phyloP scores from a whole-genome alignment of 2,329 filamentous ascomycete genomes.

The Teratosphaeria viscida region DNA sequence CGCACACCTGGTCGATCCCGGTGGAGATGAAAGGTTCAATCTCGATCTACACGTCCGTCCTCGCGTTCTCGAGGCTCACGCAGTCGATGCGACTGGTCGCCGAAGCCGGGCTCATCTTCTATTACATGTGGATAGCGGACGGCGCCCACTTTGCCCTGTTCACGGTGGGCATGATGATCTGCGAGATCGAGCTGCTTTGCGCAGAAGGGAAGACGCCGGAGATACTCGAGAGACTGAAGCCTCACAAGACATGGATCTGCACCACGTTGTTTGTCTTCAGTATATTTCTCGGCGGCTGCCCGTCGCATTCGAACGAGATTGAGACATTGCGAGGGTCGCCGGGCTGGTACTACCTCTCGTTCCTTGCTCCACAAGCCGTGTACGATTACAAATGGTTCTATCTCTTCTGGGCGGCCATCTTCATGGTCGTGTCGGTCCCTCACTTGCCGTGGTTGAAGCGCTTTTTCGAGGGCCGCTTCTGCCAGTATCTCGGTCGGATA shows the following conservation, averaged over 20 bases:
- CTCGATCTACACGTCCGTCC: constrained; percentile 47
- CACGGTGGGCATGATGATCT: constrained; percentile 49
- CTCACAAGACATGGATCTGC: constrained; percentile 42
- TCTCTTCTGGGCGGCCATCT: constrained; percentile 38
- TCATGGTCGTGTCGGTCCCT: constrained; percentile 46
- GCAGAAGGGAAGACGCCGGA: constrained; percentile 40
- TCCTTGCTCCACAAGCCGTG: constrained; percentile 32
- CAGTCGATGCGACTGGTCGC: constrained; percentile 46
- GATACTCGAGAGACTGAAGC: constrained; percentile 37
- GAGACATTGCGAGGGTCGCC: constrained; percentile 42
- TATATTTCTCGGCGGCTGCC: constrained; percentile 52
- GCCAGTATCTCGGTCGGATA: constrained; percentile 52
- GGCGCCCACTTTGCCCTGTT: constrained; percentile 54
- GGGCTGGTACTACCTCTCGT: constrained; percentile 52
- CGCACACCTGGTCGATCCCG: constrained; percentile 54
- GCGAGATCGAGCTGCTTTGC: constrained; percentile 50
- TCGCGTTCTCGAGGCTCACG: constrained; percentile 48
- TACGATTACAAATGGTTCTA: constrained; percentile 26
- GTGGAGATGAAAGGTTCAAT: constrained; percentile 55
- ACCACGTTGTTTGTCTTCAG: constrained; percentile 43
- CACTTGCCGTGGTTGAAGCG: constrained; percentile 48
- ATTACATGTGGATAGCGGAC: constrained; percentile 59
- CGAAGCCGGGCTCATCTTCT: constrained; percentile 45
- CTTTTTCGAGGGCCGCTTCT: constrained; percentile 50
- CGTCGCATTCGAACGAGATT: constrained; percentile 42